phyloP scores from a whole-genome alignment of 495 filamentous ascomycete species.

The Copromyces sp. region DNA sequence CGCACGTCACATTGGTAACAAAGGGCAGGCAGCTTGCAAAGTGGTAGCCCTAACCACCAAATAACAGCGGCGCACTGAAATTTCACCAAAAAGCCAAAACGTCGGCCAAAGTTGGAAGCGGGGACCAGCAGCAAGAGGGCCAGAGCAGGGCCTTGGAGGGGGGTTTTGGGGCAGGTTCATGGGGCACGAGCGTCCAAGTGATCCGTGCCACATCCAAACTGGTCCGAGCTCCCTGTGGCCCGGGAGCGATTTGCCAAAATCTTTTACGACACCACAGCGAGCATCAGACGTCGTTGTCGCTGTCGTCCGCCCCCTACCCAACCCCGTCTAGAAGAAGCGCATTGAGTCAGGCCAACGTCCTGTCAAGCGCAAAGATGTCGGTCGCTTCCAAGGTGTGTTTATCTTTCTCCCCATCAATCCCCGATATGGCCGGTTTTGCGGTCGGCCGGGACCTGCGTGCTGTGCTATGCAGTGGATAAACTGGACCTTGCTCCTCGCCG shows the following conservation, averaged over 20 bases:
- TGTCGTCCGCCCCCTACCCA: background rate
- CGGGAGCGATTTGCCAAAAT: background rate
- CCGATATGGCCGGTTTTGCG: background rate
- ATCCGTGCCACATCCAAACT: background rate
- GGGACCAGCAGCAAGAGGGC: background rate
- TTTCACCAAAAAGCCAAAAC: background rate
- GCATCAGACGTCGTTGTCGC: slow-evolving; percentile 1
- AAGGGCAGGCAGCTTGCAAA: background rate
- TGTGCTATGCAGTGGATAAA: background rate
- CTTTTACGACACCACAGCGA: background rate
- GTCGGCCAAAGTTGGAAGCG: background rate
- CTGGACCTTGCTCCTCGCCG: background rate
- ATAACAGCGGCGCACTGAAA: background rate
- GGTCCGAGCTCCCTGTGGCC: background rate
- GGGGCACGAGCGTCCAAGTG: background rate
- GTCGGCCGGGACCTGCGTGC: background rate
- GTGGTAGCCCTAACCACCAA: background rate
- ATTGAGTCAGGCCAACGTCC: background rate
- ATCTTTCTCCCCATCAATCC: background rate
- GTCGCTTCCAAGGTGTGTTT: slow-evolving; percentile 51
- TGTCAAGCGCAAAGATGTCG: slow-evolving; percentile 45
- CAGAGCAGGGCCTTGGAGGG: background rate
- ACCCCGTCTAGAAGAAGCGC: background rate
- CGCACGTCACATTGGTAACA: background rate
- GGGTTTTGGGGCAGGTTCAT: background rate